Base-by-base conservation (phyloP, 177 flowering plant genomes). In the Vitis hybrid region DNA sequence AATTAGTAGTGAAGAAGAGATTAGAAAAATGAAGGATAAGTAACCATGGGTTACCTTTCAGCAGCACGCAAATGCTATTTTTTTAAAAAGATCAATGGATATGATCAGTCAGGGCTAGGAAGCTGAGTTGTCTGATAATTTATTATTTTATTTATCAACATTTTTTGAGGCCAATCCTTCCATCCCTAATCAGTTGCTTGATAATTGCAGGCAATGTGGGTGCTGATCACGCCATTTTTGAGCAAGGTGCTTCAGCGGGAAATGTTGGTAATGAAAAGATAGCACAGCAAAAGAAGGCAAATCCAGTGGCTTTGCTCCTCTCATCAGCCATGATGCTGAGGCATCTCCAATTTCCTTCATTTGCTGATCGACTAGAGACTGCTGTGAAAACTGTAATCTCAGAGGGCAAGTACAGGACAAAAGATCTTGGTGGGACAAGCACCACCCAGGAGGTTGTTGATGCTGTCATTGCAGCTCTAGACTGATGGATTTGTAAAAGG, bases 241-340 rank as follows among this genome's bases (percentile, higher is more conserved):
- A 91, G 86, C 94, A 89, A 90, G 97, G 97, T 57, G 93, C 97
- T 60, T 91, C 97, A 4, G 97, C 92, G 24, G 97, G 92, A 61
- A 91, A 91, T 65, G 97, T 91, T 48, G 97, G 97, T 11, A 89
- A 84, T 50, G 83, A 80, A 27, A 87, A 81, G 72, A 7, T 89
- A 63, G 15, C 81, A 71, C 81, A 85, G 55, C 86, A 89, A 70
- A 88, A 83, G 88, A 91, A 71, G 70, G 96, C 90, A 62, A 88
- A 90, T 65, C 97, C 97, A 56, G 90, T 88, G 58, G 97, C 93
- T 6, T 65, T 91, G 74, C 87, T 91, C 15, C 90, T 91, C 12
- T 91, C 97, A 20, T 91, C 93, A 8, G 92, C 97, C 65, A 91
- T 91, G 97, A 88, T 91, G 97, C 78, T 91, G 58, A 85, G 93